Evolutionary conservation across 2,329 filamentous ascomycete genomes (phyloP), one percentile per base, ranked within the genome.

Genomic region (Neofusicoccum parvum): DNA sequence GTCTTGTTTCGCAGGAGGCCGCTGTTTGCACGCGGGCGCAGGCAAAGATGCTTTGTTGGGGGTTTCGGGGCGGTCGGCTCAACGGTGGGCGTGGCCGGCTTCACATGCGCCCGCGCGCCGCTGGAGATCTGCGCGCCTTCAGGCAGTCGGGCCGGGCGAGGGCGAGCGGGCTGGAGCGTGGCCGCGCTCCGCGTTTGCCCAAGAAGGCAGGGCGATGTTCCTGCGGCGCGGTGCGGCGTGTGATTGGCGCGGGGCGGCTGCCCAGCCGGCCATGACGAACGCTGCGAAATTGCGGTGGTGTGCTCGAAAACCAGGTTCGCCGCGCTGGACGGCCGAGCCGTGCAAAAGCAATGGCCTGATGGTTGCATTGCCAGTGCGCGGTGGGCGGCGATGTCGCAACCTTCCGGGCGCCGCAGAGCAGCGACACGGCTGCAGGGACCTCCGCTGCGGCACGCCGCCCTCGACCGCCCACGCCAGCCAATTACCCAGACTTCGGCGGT

Each of bases 151-250:
- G 27, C 56, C 56, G 56, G 34, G 53, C 43, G 37, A 32, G 56
- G 48, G 39, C 27, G 56, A 23, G 27, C 56, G 48, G 37, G 11
- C 10, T 39, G 37, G 37, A 32, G 41, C 27, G 39, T 36, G 54
- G 39, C 23, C 39, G 39, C 54, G 15, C 36, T 32, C 37, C 37
- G 14, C 37, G 11, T 20, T 60, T 60, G 56, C 56, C 56, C 56
- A 46, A 60, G 43, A 60, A 60, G 56, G 56, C 56, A 60, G 56
- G 56, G 56, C 17, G 56, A 60, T 60, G 45, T 60, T 37, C 56
- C 56, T 60, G 32, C 32, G 27, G 32, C 15, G 43, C 56, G 43
- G n/a, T 10, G 5, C 12, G 45, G 32, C n/a, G 10, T 20, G 56
- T 27, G 56, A 60, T 60, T 60, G 56, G 56, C 5, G 27, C 2